Evolutionary conservation across 2,329 filamentous ascomycete species (phyloP), one percentile per base, ranked within the genome.

Genomic region (Waltergamsia citrina): DNA sequence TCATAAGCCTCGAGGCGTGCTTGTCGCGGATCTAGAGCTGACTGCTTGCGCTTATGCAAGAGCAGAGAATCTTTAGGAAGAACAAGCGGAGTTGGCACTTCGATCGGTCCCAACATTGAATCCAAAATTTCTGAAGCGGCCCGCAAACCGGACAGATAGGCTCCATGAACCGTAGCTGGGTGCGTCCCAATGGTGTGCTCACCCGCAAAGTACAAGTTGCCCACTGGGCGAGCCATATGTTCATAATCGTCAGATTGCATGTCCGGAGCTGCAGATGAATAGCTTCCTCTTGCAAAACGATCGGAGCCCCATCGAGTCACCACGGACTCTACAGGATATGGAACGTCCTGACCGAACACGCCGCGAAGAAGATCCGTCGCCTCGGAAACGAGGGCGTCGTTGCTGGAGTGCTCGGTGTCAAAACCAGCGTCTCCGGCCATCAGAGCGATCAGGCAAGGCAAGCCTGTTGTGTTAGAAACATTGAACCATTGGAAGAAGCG

Each of bases 401-500:
- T 84, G 34, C 76, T 72, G 2, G 78, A 78, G 33, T 67, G 67
- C 57, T 98, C 93, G 1, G 86, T 86, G 42, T 94, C 83, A 45
- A 87, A 85, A 12, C 88, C 92, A 15, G 93, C 85, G 46, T 95
- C 85, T 16, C 92, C 92, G 32, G 90, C 90, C 90, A 98, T 95
- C 19, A 98, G 70, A 7, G 86, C 92, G 40, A 96, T 78, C 17
- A 95, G 69, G 33, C 87, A 86, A 2, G 85, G 92, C 23, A 94
- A 66, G 1, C 93, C 93, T 29, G 84, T 87, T 4, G 85, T 94
- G 45, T 86, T 85, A 39, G 87, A 81, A 35, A 87, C 86, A 48
- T 98, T 96, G 74, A 94, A 96, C 74, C 94, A 96, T 46, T 98
- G 76, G 50, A 96, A 98, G 59, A 94, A 94, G 17, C 88, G 81